Evolutionary conservation across 2,329 filamentous ascomycete species (phyloP), one percentile per base, ranked within the genome.

Genomic region (Aspergillus felis): DNA sequence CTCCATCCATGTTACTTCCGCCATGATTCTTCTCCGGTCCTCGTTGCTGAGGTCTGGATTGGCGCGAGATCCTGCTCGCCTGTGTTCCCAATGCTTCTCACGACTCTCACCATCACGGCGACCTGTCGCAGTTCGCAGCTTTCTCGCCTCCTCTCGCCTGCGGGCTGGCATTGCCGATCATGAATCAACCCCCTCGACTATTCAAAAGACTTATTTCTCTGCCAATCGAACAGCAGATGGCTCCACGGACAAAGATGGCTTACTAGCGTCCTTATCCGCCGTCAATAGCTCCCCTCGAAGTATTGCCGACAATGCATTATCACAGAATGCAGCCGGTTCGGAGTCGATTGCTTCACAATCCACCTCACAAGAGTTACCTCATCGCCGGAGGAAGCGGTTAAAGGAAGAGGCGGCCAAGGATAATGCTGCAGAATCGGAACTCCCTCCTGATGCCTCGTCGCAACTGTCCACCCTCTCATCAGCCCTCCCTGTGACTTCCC

Each of bases 401-500:
- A 78, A 76, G 64, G 68, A 71, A 29, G 65, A 68, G 38, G 58
- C 57, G 6, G 57, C 61, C 17, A 58, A 61, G 44, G 62, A 62
- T 46, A 53, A 58, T 49, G 53, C 61, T 55, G 38, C 67, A 55
- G 71, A 76, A 51, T 64, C 67, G 24, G 68, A 65, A 20, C 73
- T 84, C 5, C 81, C 84, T 7, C 82, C 77, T 20, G 85, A 88
- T 73, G 85, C 85, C 14, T 87, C 85, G 0, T 82, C 84, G 24
- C 81, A 80, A 59, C 74, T 88, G 44, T 84, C 85, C 6, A 79
- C 77, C 47, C 72, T 84, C 54, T 85, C 85, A 6, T 81, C 82
- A 12, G 72, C 78, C 24, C 81, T 86, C 55, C 84, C 84, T 10
- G 75, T 78, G 32, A 75, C 80, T 52, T 86, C 84, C 24, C 64